A percentile compares a stretch with the other conserved stretches of the same genome.
Conservation (phyloP, 768 basidiomycete genomes). For the Cystoderma amianthinum region DNA sequence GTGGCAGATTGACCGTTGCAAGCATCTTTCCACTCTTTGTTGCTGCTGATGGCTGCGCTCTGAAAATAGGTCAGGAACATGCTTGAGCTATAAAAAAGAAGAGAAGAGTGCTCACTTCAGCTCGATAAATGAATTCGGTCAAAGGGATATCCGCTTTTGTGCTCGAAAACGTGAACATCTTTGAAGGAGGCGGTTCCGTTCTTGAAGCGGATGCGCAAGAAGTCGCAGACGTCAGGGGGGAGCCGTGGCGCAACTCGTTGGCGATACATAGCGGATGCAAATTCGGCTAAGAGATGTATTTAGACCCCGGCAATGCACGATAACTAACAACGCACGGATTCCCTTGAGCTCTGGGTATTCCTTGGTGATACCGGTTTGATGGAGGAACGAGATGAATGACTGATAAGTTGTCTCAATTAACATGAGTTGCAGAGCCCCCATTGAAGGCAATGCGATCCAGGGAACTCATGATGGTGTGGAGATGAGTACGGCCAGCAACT, state of each 20-base stretch:
- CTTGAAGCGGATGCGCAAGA: conserved; percentile 80
- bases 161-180: conserved; percentile 68
- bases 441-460: conserved; percentile 77
- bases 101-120: conserved; percentile 52
- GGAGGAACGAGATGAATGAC: conserved; percentile 86
- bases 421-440: conserved; percentile 69
- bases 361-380: conserved; percentile 57
- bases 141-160: conserved; percentile 71
- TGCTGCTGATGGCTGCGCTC: conserved; percentile 48
- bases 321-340: conserved; percentile 60
- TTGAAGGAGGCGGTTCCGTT: conserved; percentile 69
- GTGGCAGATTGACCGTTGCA: conserved; percentile 31
- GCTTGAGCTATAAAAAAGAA: too few species aligned
- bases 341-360: conserved; percentile 52
- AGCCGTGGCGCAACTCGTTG: conserved; percentile 73
- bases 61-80: too few species aligned
- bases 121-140: conserved; percentile 80
- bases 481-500: conserved; percentile 81
- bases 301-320: too few species aligned
- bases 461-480: conserved; percentile 64
- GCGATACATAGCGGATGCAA: conserved; percentile 65
- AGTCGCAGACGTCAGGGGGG: conserved; percentile 74
- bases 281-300: conserved; percentile 59
- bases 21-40: conserved; percentile 45
- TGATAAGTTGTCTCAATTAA: conserved; percentile 82